Conservation (phyloP, 2,329 filamentous ascomycete species). For the Niveomyces coronatus region DNA sequence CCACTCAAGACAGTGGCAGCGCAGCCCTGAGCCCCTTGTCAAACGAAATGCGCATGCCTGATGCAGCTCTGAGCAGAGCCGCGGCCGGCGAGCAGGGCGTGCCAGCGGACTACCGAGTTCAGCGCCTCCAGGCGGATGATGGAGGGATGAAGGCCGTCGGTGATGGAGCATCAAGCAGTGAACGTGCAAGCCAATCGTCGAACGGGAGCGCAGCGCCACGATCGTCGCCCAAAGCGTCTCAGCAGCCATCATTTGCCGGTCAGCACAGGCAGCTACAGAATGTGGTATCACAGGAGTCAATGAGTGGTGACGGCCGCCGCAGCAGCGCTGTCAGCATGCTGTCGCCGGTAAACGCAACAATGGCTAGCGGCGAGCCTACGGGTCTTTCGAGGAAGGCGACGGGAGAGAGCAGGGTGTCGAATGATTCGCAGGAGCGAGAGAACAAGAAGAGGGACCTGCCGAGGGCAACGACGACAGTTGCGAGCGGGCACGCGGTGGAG, state of each 20-base stretch:
- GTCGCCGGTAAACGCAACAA: background rate
- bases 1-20: constrained; percentile 1
- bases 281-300: background rate
- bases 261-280: constrained; percentile 3
- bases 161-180: background rate
- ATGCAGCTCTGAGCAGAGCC: background rate
- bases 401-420: constrained; percentile 7
- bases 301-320: background rate
- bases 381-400: background rate
- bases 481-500: constrained; percentile 26
- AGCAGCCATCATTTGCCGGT: background rate
- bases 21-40: background rate
- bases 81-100: constrained; percentile 1
- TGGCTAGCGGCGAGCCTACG: background rate
- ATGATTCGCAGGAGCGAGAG: constrained; percentile 11
- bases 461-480: constrained; percentile 15
- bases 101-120: background rate
- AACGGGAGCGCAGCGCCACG: constrained; percentile 1
- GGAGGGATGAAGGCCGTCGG: background rate
- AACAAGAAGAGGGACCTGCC: background rate
- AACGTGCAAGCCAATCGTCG: constrained; percentile 7
- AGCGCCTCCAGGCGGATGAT: background rate
- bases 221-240: constrained; percentile 1
- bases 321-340: background rate
- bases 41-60: background rate